Base-by-base conservation (phyloP, 2,329 filamentous ascomycete species). In the Diaporthe amygdali region DNA sequence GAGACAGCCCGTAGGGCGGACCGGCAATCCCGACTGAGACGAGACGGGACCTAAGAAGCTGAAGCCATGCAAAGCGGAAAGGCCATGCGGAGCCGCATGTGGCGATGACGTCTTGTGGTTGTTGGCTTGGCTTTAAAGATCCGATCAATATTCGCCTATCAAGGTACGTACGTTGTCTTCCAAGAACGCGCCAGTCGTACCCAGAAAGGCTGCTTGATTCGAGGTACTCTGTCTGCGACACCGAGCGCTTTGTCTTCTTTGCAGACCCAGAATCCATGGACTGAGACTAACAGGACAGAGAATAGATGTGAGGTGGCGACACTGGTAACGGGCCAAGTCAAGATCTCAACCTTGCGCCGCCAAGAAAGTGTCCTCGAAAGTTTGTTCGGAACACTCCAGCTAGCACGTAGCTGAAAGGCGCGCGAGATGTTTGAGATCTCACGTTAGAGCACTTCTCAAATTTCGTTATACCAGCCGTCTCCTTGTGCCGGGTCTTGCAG, bases 21-120 rank as follows among this genome's bases (percentile, higher is more conserved):
- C 52, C 44, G 66, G 30, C 39, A 55, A 49, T 68, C 41, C 66
- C 69, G 71, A 71, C 39, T 39, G 39, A 15, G 66, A 70, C n/a
- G 15, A 34, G 22, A 54, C 47, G 54, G 51, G 66, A 68, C 25
- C 41, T 59, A 59, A 34, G 49, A 49, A 52, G 30, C 25, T 41
- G 49, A 55, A 32, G 22, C 37, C 27, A 41, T 32, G 56, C 39
- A 63, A 47, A 47, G 41, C 56, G 56, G 56, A 34, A 63, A 63
- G 41, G 30, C n/a, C n/a, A 49, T 64, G 44, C 59, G 30, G 66
- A 68, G 66, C 66, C 52, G 66, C 66, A 59, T 68, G 52, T 59
- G 52, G 66, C 30, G 17, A 68, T 68, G 66, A 68, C 66, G 66
- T 68, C 66, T 44, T 46, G 14, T 6, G 55, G 37, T 20, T 54